Conservation (phyloP, 768 basidiomycete genomes). For the Lactarius trivialis region DNA sequence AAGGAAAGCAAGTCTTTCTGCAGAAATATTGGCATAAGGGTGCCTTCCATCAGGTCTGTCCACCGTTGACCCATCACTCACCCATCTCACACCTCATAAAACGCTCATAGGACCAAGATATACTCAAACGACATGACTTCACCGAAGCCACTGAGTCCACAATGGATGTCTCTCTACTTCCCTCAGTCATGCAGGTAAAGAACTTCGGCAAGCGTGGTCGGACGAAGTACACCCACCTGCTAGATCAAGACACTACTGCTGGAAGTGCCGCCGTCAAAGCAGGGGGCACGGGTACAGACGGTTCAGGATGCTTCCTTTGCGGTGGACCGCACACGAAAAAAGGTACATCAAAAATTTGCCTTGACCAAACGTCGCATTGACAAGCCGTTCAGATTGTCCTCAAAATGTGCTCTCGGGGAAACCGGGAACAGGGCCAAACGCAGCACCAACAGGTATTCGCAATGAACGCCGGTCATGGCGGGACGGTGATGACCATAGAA, state of each 20-base stretch:
- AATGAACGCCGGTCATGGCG: slow-evolving; percentile 25
- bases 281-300: slow-evolving; percentile 49
- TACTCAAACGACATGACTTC: slow-evolving; percentile 77
- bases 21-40: slow-evolving; percentile 99
- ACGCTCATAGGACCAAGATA: slow-evolving; percentile 68
- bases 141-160: slow-evolving; percentile 87
- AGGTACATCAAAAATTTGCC: slow-evolving; percentile 39
- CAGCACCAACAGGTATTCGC: slow-evolving; percentile 22
- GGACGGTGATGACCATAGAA: slow-evolving; percentile 20
- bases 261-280: slow-evolving; percentile 45
- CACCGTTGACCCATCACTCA: background rate
- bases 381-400: slow-evolving; percentile 30
- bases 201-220: slow-evolving; percentile 90
- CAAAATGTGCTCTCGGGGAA: slow-evolving; percentile 29
- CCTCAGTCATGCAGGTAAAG: slow-evolving; percentile 94
- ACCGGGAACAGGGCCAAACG: slow-evolving; percentile 32
- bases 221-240: slow-evolving; percentile 93
- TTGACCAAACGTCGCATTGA: background rate
- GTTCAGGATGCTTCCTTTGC: slow-evolving; percentile 83
- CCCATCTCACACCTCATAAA: slow-evolving; percentile 3
- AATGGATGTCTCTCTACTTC: slow-evolving; percentile 80
- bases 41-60: slow-evolving; percentile 87
- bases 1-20: slow-evolving; percentile 86
- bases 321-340: slow-evolving; percentile 92
- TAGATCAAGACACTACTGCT: slow-evolving; percentile 88